These are phyloP conservation scores for Plasmodium falciparum DNA, from an alignment of 169 alveolate genomes.

Conservation along the genomic window DNA sequence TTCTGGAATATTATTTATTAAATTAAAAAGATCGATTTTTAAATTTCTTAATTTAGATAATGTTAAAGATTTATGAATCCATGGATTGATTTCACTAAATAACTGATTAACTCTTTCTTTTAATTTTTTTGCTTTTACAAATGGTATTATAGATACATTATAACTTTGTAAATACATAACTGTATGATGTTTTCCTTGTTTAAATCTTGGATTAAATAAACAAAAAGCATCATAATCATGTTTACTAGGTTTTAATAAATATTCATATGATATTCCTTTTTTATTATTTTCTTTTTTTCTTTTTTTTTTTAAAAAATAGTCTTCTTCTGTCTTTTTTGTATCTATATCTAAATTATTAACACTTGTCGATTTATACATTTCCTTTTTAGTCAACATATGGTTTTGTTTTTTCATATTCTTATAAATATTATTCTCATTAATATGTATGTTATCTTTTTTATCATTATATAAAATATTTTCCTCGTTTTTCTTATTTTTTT, in stretches of 20 bases:
- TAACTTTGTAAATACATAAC: conserved; percentile 68
- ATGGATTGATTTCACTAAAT: conserved; percentile 77
- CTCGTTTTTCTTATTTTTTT: not conserved
- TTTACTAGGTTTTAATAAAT: conserved; percentile 66
- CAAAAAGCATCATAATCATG: conserved; percentile 76
- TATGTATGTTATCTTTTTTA: not conserved
- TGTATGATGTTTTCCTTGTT: conserved; percentile 76
- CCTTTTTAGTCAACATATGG: not conserved
- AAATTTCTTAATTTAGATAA: conserved; percentile 75
- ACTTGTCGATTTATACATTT: not conserved
- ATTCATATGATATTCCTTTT: conserved; percentile 77
- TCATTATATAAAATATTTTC: not conserved
- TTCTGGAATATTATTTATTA: conserved; percentile 76
- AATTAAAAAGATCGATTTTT: conserved; percentile 77
- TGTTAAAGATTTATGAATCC: conserved; percentile 76
- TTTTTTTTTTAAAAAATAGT: conserved; percentile 7
- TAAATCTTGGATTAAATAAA: conserved; percentile 75
- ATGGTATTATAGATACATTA: conserved; percentile 74
- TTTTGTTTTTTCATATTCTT: no score
- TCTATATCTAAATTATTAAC: not conserved
- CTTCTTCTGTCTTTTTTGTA: conserved; percentile 12
- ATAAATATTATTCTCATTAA: no score
- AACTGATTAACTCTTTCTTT: conserved; percentile 71
- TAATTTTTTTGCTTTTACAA: conserved; percentile 61
- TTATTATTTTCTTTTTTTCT: conserved; percentile 43